Evolutionary conservation across 176 grass and related monocot species (phyloP), one percentile per base, ranked within the genome.

Genomic region (Tillandsia leiboldiana): DNA sequence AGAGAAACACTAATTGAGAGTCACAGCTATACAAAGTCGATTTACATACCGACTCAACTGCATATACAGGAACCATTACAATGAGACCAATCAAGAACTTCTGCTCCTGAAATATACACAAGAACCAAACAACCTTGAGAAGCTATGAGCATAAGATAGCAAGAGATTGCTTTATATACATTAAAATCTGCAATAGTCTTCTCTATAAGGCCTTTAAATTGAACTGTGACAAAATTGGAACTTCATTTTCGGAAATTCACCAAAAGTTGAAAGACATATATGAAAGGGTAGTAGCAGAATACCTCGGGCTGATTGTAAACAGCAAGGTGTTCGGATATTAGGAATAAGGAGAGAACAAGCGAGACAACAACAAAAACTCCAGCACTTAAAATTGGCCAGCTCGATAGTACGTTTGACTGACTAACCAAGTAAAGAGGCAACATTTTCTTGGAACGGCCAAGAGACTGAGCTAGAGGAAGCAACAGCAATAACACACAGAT

Each of bases 61-160:
- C 89, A 79, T 92, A 97, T 68, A 97, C 76, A 73, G 93, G 93
- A 85, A 97, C 93, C 93, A 97, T 97, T 70, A 97, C 65, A 83
- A 97, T 90, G 71, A 97, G 93, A 83, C 93, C 93, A 67, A 92
- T 67, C 84, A 97, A 87, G 74, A 97, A 97, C 51, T 97, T 97
- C 68, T 97, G 93, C 69, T 97, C 93, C 93, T 92, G 89, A 48
- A 89, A 82, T 81, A 48, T 29, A 73, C 8, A 81, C 64, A 62
- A 49, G 33, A 65, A 73, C 66, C 42, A 69, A 72, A 49, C 61
- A 58, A 79, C 73, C 65, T 11, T 74, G 24, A 51, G 72, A 70
- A 12, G n/a, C 51, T 72, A 1, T 20, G 61, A 50, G 77, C 48
- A 23, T 18, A 24, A 12, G 26, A 71, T 51, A 67, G 23, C 63